These are phyloP conservation scores for Aspergillus quadrilineatus DNA, from an alignment of 2,329 filamentous ascomycete species.

Conservation along the genomic window DNA sequence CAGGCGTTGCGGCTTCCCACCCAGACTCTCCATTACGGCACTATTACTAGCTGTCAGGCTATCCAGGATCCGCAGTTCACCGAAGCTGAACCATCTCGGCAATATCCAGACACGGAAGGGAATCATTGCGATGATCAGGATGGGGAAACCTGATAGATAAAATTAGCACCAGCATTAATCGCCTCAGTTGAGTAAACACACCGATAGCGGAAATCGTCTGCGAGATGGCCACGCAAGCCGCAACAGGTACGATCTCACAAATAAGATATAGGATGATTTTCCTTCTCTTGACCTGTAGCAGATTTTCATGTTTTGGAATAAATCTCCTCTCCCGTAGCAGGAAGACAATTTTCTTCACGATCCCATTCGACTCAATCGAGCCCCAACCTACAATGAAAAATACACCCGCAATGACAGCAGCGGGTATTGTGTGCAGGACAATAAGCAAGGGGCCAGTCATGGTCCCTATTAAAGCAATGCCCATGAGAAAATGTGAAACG, in stretches of 20 bases:
- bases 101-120: constrained; percentile 53
- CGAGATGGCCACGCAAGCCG: constrained; percentile 57
- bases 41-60: constrained; percentile 54
- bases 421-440: constrained; percentile 72
- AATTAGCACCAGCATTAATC: not conserved
- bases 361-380: constrained; percentile 70
- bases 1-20: constrained; percentile 32
- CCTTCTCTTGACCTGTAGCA: constrained; percentile 45
- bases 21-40: constrained; percentile 53
- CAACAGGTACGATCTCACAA: constrained; percentile 54
- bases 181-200: not conserved
- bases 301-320: constrained; percentile 52
- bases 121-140: constrained; percentile 58
- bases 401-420: constrained; percentile 71
- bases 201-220: constrained; percentile 60
- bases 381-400: constrained; percentile 81
- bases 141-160: constrained; percentile 49
- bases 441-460: constrained; percentile 63
- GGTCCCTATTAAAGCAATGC: constrained; percentile 70
- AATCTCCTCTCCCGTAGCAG: constrained; percentile 61
- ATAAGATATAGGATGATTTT: constrained; percentile 53
- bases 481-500: constrained; percentile 72
- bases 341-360: constrained; percentile 69
- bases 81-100: constrained; percentile 50
- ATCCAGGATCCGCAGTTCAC: constrained; percentile 54